Evolutionary conservation across 345 rosid genomes (phyloP), one percentile per base, ranked within the genome.

Genomic region (Mercurialis annua): DNA sequence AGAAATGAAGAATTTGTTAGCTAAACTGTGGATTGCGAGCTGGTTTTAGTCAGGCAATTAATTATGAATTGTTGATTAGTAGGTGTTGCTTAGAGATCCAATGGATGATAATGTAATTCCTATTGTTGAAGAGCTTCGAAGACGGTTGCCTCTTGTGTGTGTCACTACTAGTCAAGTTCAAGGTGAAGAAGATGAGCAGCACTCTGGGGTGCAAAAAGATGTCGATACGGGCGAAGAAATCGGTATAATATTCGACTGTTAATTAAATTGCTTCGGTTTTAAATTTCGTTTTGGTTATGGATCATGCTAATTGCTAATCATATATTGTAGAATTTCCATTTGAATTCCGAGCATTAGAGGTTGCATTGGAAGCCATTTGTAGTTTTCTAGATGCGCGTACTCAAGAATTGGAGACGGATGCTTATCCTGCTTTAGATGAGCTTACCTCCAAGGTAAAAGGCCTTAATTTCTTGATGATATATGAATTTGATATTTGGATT

Each of bases 371-470:
- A 75, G 85, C 82, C 49, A 75, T 85, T 65, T 85, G 85, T 77
- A 82, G 89, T 70, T 85, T 82, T 69, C 85, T 79, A 65, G 87
- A 81, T 76, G 87, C 81, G 0, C 78, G 83, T 33, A 79, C 86
- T 4, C 76, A 76, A 49, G 83, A 85, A 58, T 71, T 85, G 62
- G 85, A 81, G 85, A 81, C 79, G 16, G 82, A 68, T 59, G 66
- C 89, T 40, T 81, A 82, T 69, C 89, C 85, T n/a, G 86, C 86
- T 66, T 64, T 85, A 43, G 85, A 85, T 65, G 87, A 82, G 72
- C 76, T 85, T 52, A 85, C 87, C 59, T 77, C 85, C 50, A 79
- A 75, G 80, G 86, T 76, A 77, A 58, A 42, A 55, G 34, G 14
- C 38, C 60, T 43, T 52, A 20, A n/a, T n/a, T n/a, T n/a, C 33